Evolutionary conservation across 2,329 filamentous ascomycete genomes (phyloP).

Genomic region (Pleoardoris graminearum): DNA sequence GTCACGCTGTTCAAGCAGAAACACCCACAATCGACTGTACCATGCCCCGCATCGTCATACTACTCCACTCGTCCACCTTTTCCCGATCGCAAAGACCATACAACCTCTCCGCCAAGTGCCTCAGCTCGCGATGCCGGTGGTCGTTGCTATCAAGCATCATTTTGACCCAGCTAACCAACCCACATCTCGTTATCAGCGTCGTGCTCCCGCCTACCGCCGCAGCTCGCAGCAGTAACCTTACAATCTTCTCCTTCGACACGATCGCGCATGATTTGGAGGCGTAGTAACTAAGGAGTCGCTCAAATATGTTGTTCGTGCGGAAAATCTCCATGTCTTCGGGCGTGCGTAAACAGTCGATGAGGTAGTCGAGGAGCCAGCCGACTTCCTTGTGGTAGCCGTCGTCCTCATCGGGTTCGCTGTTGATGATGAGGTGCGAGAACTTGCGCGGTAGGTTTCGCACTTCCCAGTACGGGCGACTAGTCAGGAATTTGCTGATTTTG

Average conservation of each 20-base stretch:
- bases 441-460: constrained; percentile 58
- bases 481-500: constrained; percentile 84
- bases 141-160: constrained; percentile 57
- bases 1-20: not conserved
- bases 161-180: constrained; percentile 74
- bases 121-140: constrained; percentile 56
- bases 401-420: constrained; percentile 75
- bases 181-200: constrained; percentile 77
- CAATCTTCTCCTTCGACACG: constrained; percentile 64
- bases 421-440: constrained; percentile 70
- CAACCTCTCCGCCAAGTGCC: constrained; percentile 60
- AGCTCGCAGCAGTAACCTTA: constrained; percentile 66
- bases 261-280: constrained; percentile 66
- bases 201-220: constrained; percentile 73
- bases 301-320: constrained; percentile 67
- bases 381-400: constrained; percentile 70
- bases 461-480: constrained; percentile 75
- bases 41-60: constrained; percentile 35
- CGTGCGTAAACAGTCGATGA: constrained; percentile 68
- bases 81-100: constrained; percentile 68
- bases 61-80: constrained; percentile 69
- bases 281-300: constrained; percentile 72
- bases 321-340: constrained; percentile 63
- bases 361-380: constrained; percentile 72
- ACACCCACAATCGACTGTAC: constrained; percentile 16